A percentile compares a stretch with the other conserved stretches of the same genome.
phyloP scores from a whole-genome alignment of 352 stramenopile species.

The Phytophthora pseudosyringae region DNA sequence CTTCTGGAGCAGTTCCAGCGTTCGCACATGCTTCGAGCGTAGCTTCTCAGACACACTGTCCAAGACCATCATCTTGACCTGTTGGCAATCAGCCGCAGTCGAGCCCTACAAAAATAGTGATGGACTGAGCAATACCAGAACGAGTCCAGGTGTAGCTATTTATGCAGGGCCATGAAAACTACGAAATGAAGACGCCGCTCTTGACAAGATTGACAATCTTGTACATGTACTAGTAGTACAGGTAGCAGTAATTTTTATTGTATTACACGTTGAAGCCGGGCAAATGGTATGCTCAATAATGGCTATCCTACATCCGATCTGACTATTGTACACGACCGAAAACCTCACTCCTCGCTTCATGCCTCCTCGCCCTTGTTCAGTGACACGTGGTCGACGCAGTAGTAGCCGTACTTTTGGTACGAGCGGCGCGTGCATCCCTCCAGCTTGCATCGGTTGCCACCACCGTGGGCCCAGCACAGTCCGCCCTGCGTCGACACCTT shows the following conservation, averaged over 20 bases:
- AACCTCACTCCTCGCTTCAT: neutral
- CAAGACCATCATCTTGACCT: slow-evolving; percentile 51
- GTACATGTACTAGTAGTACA: too few species aligned
- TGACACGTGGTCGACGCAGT: slow-evolving; percentile 46
- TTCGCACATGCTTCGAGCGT: slow-evolving; percentile 82
- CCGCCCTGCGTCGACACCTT: slow-evolving; percentile 55
- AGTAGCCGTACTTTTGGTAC: slow-evolving; percentile 38
- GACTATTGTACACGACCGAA: neutral
- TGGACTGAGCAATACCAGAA: neutral
- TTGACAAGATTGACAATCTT: neutral
- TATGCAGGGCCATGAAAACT: neutral
- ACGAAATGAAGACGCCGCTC: neutral
- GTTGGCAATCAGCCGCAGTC: neutral
- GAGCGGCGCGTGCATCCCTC: slow-evolving; percentile 25
- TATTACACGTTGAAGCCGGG: neutral
- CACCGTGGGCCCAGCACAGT: slow-evolving; percentile 32
- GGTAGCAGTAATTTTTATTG: neutral
- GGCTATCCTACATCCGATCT: slow-evolving; percentile 2
- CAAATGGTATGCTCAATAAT: neutral
- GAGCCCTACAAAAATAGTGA: slow-evolving; percentile 7
- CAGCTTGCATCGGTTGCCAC: slow-evolving; percentile 32
- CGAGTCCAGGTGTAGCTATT: neutral
- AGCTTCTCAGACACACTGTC: slow-evolving; percentile 73
- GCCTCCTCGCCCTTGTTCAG: slow-evolving; percentile 12
- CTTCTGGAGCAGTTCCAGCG: slow-evolving; percentile 80